These are phyloP conservation scores for Penicillium sclerotiorum DNA, from an alignment of 2,329 filamentous ascomycete species.

Conservation along the genomic window DNA sequence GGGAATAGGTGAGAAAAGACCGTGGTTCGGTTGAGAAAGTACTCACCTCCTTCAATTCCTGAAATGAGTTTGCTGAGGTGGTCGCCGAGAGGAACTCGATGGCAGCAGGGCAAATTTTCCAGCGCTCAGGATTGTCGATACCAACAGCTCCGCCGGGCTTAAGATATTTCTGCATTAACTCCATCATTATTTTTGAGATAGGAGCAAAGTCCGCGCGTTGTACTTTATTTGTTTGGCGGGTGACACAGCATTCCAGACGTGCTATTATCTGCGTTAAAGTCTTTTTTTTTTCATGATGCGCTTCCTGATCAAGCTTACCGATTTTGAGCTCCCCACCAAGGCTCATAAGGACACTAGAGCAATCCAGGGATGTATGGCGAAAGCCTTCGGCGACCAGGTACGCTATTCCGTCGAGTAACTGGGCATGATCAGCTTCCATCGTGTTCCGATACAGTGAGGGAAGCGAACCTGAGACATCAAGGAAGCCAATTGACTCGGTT, in stretches of 20 bases:
- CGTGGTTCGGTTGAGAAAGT: not conserved
- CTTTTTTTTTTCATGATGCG: not conserved
- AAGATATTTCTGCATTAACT: slow-evolving; percentile 36
- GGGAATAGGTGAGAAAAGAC: slow-evolving; percentile 7
- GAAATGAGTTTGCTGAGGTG: slow-evolving; percentile 17
- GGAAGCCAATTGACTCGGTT: slow-evolving; percentile 20
- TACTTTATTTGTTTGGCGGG: slow-evolving; percentile 18
- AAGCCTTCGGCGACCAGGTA: slow-evolving; percentile 16
- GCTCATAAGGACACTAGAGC: slow-evolving; percentile 27
- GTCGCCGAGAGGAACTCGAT: slow-evolving; percentile 9
- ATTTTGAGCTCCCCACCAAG: slow-evolving; percentile 19
- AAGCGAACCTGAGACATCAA: slow-evolving; percentile 23
- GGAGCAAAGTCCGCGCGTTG: not conserved
- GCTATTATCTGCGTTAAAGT: not conserved
- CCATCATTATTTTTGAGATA: slow-evolving; percentile 14
- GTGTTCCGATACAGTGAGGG: slow-evolving; percentile 2
- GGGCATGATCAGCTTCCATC: not conserved
- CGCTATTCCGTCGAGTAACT: slow-evolving; percentile 12
- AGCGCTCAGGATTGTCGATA: slow-evolving; percentile 27
- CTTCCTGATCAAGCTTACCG: slow-evolving; percentile 1
- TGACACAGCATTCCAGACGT: not conserved
- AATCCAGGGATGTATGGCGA: slow-evolving; percentile 24
- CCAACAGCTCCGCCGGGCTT: slow-evolving; percentile 35
- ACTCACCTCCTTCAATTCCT: slow-evolving; percentile 19
- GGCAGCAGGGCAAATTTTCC: slow-evolving; percentile 4